Base-by-base conservation (phyloP, 805 yeast genomes). In the Myxozyma sirexii region DNA sequence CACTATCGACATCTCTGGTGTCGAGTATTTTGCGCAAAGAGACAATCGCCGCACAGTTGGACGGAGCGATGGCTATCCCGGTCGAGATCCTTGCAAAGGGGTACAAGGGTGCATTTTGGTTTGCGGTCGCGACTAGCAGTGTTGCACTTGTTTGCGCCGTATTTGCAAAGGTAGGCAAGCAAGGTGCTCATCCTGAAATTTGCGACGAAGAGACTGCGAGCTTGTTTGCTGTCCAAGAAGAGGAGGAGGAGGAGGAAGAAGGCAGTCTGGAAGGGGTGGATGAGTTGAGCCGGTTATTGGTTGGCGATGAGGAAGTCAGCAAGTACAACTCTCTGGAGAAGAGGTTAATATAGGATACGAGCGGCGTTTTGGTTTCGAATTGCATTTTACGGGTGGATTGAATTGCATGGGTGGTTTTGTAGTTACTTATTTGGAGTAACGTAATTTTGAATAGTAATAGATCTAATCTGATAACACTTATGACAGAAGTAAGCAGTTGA, bases 1-100 rank as follows among this genome's bases (percentile, higher is more conserved):
- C 81, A 24, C 63, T 79, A 1, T 70, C 79, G 1, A 69, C 77
- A 17, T 77, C 82, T 0, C 70, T 80, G 46, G 72, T 77, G 19
- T 59, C 72, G 17, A 67, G 79, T 2, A 71, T 65, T 31, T 37
- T 23, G 35, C 62, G 45, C 21, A 33, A 41, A 31, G 58, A 62
- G 35, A 19, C 33, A 33, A 19, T 13, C 19, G n/a, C 46, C 12
- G 53, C 13, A 17, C 15, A 17, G 35, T 13, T 10, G 3, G 43
- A 21, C 17, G 35, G 33, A 2, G 26, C 15, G 33, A 17, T 38
- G 38, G 43, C 26, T 4, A 24, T 53, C 12, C 35, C 54, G 8
- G 13, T 27, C 7, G 60, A 43, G 12, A 31, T 26, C 3, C 47
- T 43, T 2, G 60, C 58, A 7, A 35, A 54, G 44, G 68, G 58